phyloP scores from a whole-genome alignment of 2,329 filamentous ascomycete species.

The Dryadomyces quercus-mongolicae region DNA sequence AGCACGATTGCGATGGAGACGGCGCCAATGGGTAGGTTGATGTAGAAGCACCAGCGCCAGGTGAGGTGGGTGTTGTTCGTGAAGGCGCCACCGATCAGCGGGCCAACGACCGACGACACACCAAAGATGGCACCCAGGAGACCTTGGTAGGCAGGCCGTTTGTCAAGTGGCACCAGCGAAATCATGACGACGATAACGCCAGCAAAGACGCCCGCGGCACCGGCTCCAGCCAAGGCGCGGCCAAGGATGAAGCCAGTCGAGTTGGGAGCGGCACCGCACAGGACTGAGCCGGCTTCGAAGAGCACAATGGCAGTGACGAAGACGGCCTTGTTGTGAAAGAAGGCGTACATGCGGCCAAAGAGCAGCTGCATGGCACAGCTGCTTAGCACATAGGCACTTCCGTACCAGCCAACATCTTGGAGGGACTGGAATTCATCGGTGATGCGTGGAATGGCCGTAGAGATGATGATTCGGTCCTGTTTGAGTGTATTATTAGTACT shows the following conservation, averaged over 20 bases:
- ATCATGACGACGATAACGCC: conserved; percentile 39
- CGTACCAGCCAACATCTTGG: conserved; percentile 13
- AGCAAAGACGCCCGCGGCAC: conserved; percentile 36
- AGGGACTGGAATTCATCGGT: conserved; percentile 12
- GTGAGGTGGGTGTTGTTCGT: conserved; percentile 20
- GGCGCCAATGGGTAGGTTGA: conserved; percentile 32
- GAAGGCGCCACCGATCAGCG: conserved; percentile 31
- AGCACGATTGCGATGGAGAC: conserved; percentile 20
- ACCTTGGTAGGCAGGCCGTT: conserved; percentile 22
- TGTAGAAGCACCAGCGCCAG: conserved; percentile 36
- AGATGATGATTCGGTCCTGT: neutral
- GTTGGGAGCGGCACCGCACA: conserved; percentile 36
- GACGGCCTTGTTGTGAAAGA: conserved; percentile 17
- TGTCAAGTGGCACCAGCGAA: conserved; percentile 24
- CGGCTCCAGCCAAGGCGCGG: conserved; percentile 39
- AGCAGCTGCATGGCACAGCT: conserved; percentile 1
- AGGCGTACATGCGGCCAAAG: neutral
- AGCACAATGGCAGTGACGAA: conserved; percentile 29
- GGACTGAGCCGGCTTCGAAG: conserved; percentile 42
- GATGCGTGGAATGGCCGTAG: conserved; percentile 4
- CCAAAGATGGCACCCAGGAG: conserved; percentile 12
- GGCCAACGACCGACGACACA: conserved; percentile 25
- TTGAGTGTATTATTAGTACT: neutral
- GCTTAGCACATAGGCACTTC: conserved; percentile 10
- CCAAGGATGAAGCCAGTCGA: conserved; percentile 42